A percentile compares a stretch with the other conserved stretches of the same genome.
Conservation (phyloP, 148 eudicot genomes). For the Vaccinium myrtillus region DNA sequence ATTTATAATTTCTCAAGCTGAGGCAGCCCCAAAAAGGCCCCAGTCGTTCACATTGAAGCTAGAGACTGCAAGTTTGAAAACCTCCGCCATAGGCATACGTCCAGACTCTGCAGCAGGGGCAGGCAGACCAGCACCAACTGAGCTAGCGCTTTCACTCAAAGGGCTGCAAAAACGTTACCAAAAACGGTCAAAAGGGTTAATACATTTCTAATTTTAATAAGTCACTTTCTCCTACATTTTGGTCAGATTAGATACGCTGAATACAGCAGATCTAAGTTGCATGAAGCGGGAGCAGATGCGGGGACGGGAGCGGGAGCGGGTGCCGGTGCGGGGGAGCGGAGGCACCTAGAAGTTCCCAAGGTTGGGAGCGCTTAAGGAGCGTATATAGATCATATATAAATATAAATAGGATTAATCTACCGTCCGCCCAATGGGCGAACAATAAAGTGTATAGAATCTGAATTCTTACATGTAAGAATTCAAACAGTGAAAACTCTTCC, state of each 20-base stretch:
- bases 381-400: too few relatives aligned
- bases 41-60: constrained; percentile 81
- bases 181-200: background rate
- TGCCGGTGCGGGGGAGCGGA: too few relatives aligned
- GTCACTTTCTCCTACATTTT: background rate
- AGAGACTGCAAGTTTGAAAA: constrained; percentile 68
- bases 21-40: constrained; percentile 64
- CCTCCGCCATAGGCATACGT: constrained; percentile 62
- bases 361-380: too few relatives aligned
- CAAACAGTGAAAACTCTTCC: too few relatives aligned
- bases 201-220: background rate
- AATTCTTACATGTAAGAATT: too few relatives aligned
- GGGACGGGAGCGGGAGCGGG: too few relatives aligned
- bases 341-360: too few relatives aligned
- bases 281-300: too few relatives aligned
- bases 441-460: too few relatives aligned
- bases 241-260: background rate
- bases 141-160: constrained; percentile 74
- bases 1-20: constrained; percentile 21
- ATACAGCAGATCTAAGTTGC: background rate
- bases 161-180: constrained; percentile 50
- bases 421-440: too few relatives aligned
- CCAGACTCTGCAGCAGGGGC: constrained; percentile 81
- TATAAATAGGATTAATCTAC: too few relatives aligned
- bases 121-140: constrained; percentile 77